Percentiles rank a stretch among this genome's conserved stretches.
phyloP scores from a whole-genome alignment of 2,329 filamentous ascomycete species.

The Diaporthe eres region DNA sequence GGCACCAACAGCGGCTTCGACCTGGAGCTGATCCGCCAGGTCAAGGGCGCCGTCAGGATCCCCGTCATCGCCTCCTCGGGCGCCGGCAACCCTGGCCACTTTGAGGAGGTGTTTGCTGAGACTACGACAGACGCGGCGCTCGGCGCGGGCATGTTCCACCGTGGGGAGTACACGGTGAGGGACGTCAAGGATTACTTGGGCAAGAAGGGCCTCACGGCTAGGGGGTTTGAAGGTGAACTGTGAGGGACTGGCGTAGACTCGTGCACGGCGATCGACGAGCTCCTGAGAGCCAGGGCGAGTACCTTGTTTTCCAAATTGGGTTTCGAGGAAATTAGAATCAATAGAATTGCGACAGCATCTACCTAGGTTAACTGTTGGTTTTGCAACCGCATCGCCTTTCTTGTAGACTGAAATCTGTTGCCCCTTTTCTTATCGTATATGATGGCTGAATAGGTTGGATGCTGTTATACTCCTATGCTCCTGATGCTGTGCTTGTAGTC shows the following conservation, averaged over 20 bases:
- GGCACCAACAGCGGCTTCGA: constrained; percentile 96
- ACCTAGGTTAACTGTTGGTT: constrained; percentile 4
- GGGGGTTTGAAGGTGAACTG: constrained; percentile 78
- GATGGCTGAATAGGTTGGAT: constrained; percentile 24
- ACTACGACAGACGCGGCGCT: constrained; percentile 93
- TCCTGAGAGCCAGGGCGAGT: not conserved
- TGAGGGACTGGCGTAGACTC: constrained; percentile 41
- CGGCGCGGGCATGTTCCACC: constrained; percentile 97
- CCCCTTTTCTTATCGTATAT: not conserved
- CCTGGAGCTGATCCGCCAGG: constrained; percentile 88
- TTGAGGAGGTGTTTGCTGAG: constrained; percentile 88
- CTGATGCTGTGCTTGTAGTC: constrained; percentile 35
- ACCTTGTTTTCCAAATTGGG: not conserved
- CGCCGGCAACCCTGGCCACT: constrained; percentile 89
- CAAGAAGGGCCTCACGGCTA: constrained; percentile 80
- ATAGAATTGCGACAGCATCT: constrained; percentile 30
- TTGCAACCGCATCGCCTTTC: constrained; percentile 29
- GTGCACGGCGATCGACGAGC: not conserved
- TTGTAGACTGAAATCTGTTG: not conserved
- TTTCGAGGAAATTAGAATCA: constrained; percentile 35
- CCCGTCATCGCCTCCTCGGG: constrained; percentile 97
- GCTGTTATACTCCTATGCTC: constrained; percentile 36
- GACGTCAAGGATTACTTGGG: constrained; percentile 90
- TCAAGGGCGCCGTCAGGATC: constrained; percentile 89
- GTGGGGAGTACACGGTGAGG: constrained; percentile 93